Evolutionary conservation across 257 asterid species (phyloP).

Genomic region (Hygrophila difformis): DNA sequence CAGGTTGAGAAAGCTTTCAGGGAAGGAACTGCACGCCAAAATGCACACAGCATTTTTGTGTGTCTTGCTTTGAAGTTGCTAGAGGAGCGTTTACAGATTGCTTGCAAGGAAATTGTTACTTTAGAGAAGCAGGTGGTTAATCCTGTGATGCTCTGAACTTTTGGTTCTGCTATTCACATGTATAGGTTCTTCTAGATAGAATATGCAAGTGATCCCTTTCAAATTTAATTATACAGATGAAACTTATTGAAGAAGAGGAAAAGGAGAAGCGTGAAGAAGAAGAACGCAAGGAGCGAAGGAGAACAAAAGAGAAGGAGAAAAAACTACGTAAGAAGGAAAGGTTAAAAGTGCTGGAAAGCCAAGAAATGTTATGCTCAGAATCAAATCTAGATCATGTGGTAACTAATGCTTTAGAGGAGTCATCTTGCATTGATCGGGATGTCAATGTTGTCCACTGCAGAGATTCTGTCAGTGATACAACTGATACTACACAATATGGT

Average conservation of each 20-base stretch:
- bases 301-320: slow-evolving; percentile 86
- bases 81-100: slow-evolving; percentile 84
- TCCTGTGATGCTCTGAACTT: slow-evolving; percentile 7
- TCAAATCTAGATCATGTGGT: slow-evolving; percentile 29
- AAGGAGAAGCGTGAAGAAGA: slow-evolving; percentile 96
- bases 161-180: slow-evolving; percentile 13
- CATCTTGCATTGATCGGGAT: slow-evolving; percentile 33
- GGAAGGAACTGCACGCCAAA: slow-evolving; percentile 99
- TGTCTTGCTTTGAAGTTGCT: slow-evolving; percentile 84
- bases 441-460: slow-evolving; percentile 27
- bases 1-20: slow-evolving; percentile 99
- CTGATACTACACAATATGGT: slow-evolving; percentile 43
- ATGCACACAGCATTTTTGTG: slow-evolving; percentile 95
- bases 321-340: slow-evolving; percentile 93
- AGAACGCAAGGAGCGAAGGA: slow-evolving; percentile 61
- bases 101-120: slow-evolving; percentile 92
- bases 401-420: slow-evolving; percentile 35
- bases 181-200: slow-evolving; percentile 9
- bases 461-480: slow-evolving; percentile 40
- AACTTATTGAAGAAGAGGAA: slow-evolving; percentile 98
- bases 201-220: slow-evolving; percentile 18
- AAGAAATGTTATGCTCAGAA: slow-evolving; percentile 46
- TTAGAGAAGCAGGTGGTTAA: slow-evolving; percentile 83
- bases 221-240: slow-evolving; percentile 44
- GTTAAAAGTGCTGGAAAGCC: slow-evolving; percentile 68